Conservation (phyloP, 192 early-diverging fungal species). For the Coemansia sp. region DNA sequence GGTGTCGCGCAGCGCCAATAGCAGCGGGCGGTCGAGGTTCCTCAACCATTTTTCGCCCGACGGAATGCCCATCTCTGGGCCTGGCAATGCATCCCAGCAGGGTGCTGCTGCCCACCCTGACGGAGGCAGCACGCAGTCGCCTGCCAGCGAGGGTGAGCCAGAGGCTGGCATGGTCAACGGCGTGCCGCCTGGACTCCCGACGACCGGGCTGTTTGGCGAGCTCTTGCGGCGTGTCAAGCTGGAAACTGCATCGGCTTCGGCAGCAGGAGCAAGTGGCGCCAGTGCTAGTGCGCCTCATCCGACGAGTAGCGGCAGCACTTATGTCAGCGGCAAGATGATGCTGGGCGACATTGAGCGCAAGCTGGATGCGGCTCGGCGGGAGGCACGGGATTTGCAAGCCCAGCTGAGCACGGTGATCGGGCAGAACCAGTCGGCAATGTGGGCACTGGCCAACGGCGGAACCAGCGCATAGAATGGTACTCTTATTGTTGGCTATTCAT, state of each 20-base stretch:
- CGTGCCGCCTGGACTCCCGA: constrained; percentile 37
- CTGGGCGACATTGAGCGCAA: constrained; percentile 44
- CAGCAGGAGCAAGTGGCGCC: not conserved
- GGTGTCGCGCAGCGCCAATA: constrained; percentile 47
- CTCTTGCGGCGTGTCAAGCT: constrained; percentile 36
- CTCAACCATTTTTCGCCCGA: constrained; percentile 44
- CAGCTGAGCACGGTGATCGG: constrained; percentile 48
- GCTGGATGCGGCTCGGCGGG: constrained; percentile 32
- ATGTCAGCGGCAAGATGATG: constrained; percentile 28
- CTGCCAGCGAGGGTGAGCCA: not conserved
- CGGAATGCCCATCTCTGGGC: not conserved
- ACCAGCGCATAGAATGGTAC: not conserved
- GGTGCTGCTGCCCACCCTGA: not conserved
- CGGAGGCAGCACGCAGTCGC: constrained; percentile 6
- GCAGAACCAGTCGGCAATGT: constrained; percentile 44
- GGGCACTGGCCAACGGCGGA: constrained; percentile 28
- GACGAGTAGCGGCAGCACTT: not conserved
- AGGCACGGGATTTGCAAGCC: constrained; percentile 41
- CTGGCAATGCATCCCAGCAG: not conserved
- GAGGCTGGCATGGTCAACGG: constrained; percentile 20
- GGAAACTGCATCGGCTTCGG: not conserved
- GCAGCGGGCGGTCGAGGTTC: constrained; percentile 48
- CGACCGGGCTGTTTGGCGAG: constrained; percentile 47
- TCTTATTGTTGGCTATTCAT: not conserved
- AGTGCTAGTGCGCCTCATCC: not conserved